These are phyloP conservation scores for Elsinoe australis DNA, from an alignment of 2,329 filamentous ascomycete genomes.

Conservation along the genomic window DNA sequence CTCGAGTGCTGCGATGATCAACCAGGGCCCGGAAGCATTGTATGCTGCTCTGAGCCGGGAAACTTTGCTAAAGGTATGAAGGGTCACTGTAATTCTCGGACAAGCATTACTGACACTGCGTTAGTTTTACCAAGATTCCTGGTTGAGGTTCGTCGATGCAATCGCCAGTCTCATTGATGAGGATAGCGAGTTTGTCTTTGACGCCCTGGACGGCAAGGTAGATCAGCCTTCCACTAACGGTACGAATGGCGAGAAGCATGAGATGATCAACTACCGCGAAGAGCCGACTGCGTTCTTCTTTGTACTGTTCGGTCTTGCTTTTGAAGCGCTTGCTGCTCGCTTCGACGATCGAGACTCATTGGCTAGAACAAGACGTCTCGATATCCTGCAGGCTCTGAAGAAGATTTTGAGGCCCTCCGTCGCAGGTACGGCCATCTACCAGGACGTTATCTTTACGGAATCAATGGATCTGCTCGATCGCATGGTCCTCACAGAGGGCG, in stretches of 20 bases:
- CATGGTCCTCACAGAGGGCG: slow-evolving; percentile 80
- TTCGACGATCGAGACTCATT: slow-evolving; percentile 27
- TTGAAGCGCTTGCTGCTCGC: slow-evolving; percentile 85
- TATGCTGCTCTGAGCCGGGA: slow-evolving; percentile 93
- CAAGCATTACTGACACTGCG: neutral
- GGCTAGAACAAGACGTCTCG: slow-evolving; percentile 44
- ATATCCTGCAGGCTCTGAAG: slow-evolving; percentile 83
- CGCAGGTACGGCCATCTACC: slow-evolving; percentile 91
- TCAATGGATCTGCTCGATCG: slow-evolving; percentile 94
- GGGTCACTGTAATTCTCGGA: slow-evolving; percentile 18
- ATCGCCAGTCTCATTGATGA: slow-evolving; percentile 96
- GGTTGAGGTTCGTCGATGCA: slow-evolving; percentile 92
- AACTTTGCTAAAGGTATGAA: slow-evolving; percentile 63
- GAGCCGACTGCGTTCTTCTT: slow-evolving; percentile 99
- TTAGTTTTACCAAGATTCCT: slow-evolving; percentile 90
- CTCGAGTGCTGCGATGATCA: slow-evolving; percentile 59
- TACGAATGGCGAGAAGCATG: slow-evolving; percentile 19
- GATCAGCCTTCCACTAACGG: slow-evolving; percentile 28
- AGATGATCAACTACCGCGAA: slow-evolving; percentile 94
- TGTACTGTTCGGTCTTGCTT: slow-evolving; percentile 90
- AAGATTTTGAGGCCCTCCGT: slow-evolving; percentile 93
- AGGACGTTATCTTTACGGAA: slow-evolving; percentile 91
- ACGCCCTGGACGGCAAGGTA: slow-evolving; percentile 81
- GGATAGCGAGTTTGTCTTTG: slow-evolving; percentile 95
- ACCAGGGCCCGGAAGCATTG: slow-evolving; percentile 82